Conservation (phyloP, 352 stramenopile genomes). For the Phytophthora sp. region DNA sequence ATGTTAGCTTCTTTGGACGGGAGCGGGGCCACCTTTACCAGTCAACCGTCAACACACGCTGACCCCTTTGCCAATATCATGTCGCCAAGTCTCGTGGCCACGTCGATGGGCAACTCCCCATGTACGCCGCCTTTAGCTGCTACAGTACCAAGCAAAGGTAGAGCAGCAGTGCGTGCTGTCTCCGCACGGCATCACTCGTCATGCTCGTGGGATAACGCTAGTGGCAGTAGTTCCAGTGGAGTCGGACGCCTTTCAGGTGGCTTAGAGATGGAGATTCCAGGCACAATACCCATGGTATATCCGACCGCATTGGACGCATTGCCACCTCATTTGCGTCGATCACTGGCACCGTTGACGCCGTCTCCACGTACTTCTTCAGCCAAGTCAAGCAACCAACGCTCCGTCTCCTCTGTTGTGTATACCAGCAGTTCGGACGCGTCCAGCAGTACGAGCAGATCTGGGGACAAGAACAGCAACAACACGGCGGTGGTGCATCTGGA, state of each 20-base stretch:
- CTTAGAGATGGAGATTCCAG: slow-evolving; percentile 52
- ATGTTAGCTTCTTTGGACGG: slow-evolving; percentile 62
- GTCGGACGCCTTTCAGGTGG: slow-evolving; percentile 47
- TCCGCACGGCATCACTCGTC: slow-evolving; percentile 23
- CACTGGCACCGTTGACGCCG: slow-evolving; percentile 41
- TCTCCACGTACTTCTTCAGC: slow-evolving; percentile 38
- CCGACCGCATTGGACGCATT: slow-evolving; percentile 27
- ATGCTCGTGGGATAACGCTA: slow-evolving; percentile 23
- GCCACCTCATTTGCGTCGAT: slow-evolving; percentile 31
- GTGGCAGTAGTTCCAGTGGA: slow-evolving; percentile 23
- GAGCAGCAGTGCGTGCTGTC: neutral
- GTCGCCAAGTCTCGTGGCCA: slow-evolving; percentile 24
- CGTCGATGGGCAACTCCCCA: slow-evolving; percentile 8
- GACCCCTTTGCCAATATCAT: slow-evolving; percentile 23
- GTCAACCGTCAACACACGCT: slow-evolving; percentile 28
- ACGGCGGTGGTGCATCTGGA: slow-evolving; percentile 35
- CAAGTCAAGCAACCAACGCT: slow-evolving; percentile 29
- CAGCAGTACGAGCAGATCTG: slow-evolving; percentile 12
- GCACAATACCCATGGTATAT: slow-evolving; percentile 21
- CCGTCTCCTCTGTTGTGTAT: slow-evolving; percentile 4
- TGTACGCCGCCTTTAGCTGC: slow-evolving; percentile 11
- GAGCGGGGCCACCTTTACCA: slow-evolving; percentile 16
- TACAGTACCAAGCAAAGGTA: neutral
- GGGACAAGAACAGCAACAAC: slow-evolving; percentile 11
- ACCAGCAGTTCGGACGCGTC: slow-evolving; percentile 15